phyloP scores from a whole-genome alignment of 2,329 filamentous ascomycete genomes.

The Curvularia spicifera region DNA sequence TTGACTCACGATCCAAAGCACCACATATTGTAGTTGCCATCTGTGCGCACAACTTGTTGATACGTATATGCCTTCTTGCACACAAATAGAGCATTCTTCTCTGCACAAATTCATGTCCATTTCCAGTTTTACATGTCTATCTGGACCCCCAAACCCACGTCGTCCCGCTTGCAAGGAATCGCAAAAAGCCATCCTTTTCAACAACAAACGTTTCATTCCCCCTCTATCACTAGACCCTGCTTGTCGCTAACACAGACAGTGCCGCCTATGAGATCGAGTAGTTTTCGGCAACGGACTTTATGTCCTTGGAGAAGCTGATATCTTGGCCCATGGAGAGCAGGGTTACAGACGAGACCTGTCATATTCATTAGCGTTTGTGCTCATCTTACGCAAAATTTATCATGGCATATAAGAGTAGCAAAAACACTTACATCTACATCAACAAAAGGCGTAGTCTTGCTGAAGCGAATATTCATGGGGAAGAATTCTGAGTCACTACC shows the following conservation, averaged over 20 bases:
- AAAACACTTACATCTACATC: slow-evolving; percentile 83
- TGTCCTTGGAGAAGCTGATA: slow-evolving; percentile 81
- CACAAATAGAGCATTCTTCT: neutral
- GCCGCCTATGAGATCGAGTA: slow-evolving; percentile 72
- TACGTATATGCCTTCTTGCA: neutral
- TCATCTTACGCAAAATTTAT: neutral
- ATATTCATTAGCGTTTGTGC: slow-evolving; percentile 30
- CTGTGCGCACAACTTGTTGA: no score
- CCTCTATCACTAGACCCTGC: neutral
- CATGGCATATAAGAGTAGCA: no score
- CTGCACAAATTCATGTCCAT: slow-evolving; percentile 6
- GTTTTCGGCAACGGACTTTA: slow-evolving; percentile 76
- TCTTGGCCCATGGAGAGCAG: slow-evolving; percentile 78
- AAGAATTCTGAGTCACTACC: slow-evolving; percentile 94
- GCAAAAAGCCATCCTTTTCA: neutral
- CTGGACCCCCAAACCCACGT: neutral
- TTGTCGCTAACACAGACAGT: neutral
- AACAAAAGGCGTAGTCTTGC: slow-evolving; percentile 83
- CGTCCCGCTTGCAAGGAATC: neutral
- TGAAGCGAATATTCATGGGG: slow-evolving; percentile 92
- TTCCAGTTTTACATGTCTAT: neutral
- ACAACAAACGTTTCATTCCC: neutral
- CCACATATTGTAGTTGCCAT: no score
- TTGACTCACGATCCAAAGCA: no score
- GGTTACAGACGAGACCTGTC: slow-evolving; percentile 70